Conservation (phyloP, 176 grass and related monocot species). For the Themeda triandra region DNA sequence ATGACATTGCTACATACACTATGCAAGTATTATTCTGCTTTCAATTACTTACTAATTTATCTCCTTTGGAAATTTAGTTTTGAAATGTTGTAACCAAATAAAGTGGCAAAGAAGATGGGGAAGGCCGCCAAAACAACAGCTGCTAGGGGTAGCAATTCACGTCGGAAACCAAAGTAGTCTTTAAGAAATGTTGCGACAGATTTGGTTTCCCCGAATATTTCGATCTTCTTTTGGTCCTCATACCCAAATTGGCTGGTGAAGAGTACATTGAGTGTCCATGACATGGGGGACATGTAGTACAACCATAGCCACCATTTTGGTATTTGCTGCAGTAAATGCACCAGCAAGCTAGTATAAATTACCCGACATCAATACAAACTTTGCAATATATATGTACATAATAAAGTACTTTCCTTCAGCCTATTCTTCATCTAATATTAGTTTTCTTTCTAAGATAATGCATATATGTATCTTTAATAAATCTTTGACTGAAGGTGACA, state of each 20-base stretch:
- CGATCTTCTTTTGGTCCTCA: background rate
- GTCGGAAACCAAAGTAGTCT: slow-evolving; percentile 62
- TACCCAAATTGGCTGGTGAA: slow-evolving; percentile 67
- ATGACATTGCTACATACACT: no score
- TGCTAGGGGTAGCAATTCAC: slow-evolving; percentile 33
- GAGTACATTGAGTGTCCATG: slow-evolving; percentile 55
- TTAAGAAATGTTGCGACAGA: slow-evolving; percentile 37
- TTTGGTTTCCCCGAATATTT: slow-evolving; percentile 49
- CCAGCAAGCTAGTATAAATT: background rate
- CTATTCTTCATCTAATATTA: background rate
- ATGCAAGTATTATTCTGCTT: no score
- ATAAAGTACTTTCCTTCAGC: background rate
- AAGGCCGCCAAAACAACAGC: slow-evolving; percentile 41
- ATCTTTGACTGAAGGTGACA: background rate
- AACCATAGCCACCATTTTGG: slow-evolving; percentile 87
- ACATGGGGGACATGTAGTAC: slow-evolving; percentile 52
- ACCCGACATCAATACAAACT: background rate
- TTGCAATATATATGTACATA: background rate
- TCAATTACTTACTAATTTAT: slow-evolving; percentile 1
- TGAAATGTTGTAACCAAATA: slow-evolving; percentile 54
- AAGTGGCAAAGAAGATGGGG: slow-evolving; percentile 44
- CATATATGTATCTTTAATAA: background rate
- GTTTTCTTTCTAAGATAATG: background rate
- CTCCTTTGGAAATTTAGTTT: slow-evolving; percentile 72
- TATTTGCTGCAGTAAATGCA: slow-evolving; percentile 56